Evolutionary conservation across 352 stramenopile genomes (phyloP).

Genomic region (Halophytophthora batemanensis): DNA sequence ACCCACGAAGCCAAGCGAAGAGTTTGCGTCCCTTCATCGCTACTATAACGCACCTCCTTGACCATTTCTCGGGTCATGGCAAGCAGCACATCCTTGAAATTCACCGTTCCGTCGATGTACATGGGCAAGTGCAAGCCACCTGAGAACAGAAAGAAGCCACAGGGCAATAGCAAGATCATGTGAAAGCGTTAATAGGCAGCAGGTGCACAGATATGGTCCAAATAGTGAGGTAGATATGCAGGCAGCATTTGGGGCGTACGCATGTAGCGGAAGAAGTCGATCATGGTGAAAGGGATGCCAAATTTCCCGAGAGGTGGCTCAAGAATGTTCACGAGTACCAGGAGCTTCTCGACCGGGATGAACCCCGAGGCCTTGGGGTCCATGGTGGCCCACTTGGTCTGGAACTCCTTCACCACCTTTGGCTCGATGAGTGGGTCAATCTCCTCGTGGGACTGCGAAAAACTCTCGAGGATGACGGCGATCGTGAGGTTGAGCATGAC

Average conservation of each 20-base stretch:
- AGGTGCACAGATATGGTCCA: background rate
- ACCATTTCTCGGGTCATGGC: conserved; percentile 79
- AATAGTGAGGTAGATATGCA: too few relatives aligned
- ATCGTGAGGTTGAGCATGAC: conserved; percentile 95
- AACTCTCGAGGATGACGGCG: conserved; percentile 91
- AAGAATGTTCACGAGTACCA: conserved; percentile 72
- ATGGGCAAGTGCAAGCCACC: conserved; percentile 68
- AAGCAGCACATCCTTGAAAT: conserved; percentile 88
- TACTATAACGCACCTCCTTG: conserved; percentile 54
- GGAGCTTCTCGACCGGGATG: conserved; percentile 73
- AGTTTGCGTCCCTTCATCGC: background rate
- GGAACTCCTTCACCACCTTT: conserved; percentile 87
- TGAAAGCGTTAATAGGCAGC: background rate
- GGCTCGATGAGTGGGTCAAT: conserved; percentile 87
- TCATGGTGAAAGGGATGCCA: conserved; percentile 37
- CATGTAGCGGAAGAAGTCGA: conserved; percentile 52
- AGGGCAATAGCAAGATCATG: background rate
- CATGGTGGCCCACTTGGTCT: conserved; percentile 85
- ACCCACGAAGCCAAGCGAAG: too few relatives aligned
- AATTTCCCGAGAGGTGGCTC: conserved; percentile 71
- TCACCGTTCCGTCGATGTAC: conserved; percentile 77
- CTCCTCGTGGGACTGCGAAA: conserved; percentile 81
- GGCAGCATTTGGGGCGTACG: conserved; percentile 33
- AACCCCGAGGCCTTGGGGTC: conserved; percentile 85
- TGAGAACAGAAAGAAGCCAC: conserved; percentile 14